Evolutionary conservation across 495 filamentous ascomycete species (phyloP), one percentile per base, ranked within the genome.

Genomic region (Parathielavia hyrcaniae): DNA sequence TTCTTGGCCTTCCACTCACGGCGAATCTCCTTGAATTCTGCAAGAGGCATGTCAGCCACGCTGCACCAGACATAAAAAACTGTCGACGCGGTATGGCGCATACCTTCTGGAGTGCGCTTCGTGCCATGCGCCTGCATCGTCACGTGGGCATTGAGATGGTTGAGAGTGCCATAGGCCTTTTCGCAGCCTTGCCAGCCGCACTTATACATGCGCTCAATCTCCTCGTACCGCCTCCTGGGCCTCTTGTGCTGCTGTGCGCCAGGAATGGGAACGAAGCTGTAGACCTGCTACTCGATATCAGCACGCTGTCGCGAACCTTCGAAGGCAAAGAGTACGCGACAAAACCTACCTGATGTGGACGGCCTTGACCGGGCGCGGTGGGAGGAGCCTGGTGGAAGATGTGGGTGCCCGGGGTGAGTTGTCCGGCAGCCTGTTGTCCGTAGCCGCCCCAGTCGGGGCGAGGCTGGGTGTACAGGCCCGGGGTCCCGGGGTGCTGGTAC

Each of bases 161-260:
- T 97, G 55, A 97, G 75, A 23, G 92, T 97, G 55, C 92, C 92
- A 66, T 97, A 97, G 13, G 92, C 92, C 73, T 97, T 97, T 69
- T 97, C 93, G 70, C 93, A 98, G 5, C 91, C 91, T 59, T 96
- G 89, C 89, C 90, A 97, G 11, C 93, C 93, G 74, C 93, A 98
- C 73, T 96, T 97, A 77, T 98, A 98, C 93, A 98, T 98, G 58
- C 93, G 86, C 78, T 98, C 93, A 67, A 98, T 98, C 71, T 98
- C 93, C 75, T 98, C 93, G 66, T 96, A 98, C 35, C 93, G 83
- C 61, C 93, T 83, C 62, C 93, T 84, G 20, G 93, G 93, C 47
- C 93, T 85, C 79, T 98, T 98, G 72, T 97, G 91, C 71, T 98
- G 93, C 67, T 96, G 91, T 32, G 93, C 90, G 51, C 93, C 93